Evolutionary conservation across 768 basidiomycete species (phyloP).

Genomic region (Lentinula lateritia): DNA sequence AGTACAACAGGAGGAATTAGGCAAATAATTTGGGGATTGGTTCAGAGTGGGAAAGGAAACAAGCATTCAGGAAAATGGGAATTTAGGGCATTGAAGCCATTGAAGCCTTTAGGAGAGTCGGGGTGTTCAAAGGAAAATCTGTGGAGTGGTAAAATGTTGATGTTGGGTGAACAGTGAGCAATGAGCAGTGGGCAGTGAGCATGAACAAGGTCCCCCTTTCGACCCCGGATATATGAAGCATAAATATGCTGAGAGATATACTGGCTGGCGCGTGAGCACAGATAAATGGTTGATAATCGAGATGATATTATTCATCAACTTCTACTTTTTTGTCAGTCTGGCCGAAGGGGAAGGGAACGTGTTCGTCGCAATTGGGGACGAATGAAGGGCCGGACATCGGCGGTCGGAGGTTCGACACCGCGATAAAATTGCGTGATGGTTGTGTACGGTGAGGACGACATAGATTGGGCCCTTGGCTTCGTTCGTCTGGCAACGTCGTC

Average conservation of each 20-base stretch:
- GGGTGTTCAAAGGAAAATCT: background rate
- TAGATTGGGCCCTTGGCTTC: constrained; percentile 9
- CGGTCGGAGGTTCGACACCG: background rate
- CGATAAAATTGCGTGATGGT: background rate
- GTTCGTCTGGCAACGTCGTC: constrained; percentile 24
- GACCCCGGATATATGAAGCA: background rate
- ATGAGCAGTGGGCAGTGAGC: background rate
- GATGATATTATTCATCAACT: background rate
- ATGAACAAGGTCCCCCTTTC: background rate
- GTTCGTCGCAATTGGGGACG: constrained; percentile 4
- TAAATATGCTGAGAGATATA: constrained; percentile 3
- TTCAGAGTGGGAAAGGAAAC: background rate
- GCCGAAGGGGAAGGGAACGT: constrained; percentile 4
- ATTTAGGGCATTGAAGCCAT: background rate
- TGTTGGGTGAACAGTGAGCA: background rate
- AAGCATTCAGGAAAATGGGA: background rate
- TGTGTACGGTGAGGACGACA: background rate
- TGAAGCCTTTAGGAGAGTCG: background rate
- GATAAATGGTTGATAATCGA: background rate
- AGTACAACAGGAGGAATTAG: background rate
- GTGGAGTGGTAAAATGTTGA: background rate
- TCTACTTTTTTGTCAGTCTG: constrained; percentile 1
- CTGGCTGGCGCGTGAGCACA: background rate
- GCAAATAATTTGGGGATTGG: background rate
- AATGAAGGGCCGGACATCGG: background rate